phyloP scores from a whole-genome alignment of 1,284 basidiomycete genomes.

The Sanghuangporus sanghuang region DNA sequence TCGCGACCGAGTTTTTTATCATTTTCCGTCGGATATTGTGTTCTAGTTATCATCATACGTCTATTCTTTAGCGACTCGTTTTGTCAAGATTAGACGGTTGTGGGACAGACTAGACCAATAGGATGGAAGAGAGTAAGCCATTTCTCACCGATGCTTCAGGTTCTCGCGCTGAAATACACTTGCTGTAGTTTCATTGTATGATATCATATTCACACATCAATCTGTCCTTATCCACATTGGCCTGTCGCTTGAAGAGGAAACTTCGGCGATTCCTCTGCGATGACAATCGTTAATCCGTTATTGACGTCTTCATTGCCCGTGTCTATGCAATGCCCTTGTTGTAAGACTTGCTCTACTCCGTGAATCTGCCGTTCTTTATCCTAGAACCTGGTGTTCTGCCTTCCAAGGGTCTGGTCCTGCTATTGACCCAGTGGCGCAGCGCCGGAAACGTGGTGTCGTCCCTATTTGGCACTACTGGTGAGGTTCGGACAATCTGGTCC shows the following conservation, averaged over 20 bases:
- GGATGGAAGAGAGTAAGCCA: not conserved
- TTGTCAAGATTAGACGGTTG: not conserved
- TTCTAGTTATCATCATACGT: not conserved
- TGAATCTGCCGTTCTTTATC: slow-evolving; percentile 16
- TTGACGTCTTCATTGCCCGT: not conserved
- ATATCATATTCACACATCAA: not conserved
- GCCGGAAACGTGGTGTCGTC: not conserved
- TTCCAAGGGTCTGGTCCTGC: not conserved
- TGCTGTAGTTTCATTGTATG: not conserved
- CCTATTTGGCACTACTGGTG: not conserved
- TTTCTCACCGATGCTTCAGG: not conserved
- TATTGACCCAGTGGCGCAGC: not conserved
- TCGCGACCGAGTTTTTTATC: not conserved
- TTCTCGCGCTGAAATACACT: not conserved
- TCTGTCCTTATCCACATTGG: not conserved
- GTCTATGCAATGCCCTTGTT: not conserved
- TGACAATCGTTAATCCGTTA: not conserved
- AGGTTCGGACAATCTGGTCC: not conserved
- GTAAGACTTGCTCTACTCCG: slow-evolving; percentile 1
- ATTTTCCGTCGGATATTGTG: not conserved
- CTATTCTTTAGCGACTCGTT: not conserved
- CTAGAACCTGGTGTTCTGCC: not conserved
- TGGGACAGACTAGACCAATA: not conserved
- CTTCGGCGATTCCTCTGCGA: slow-evolving; percentile 10
- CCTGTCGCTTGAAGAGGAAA: slow-evolving; percentile 5